Evolutionary conservation across 2,329 filamentous ascomycete species (phyloP), one percentile per base, ranked within the genome.

Genomic region (Sporothrix brasiliensis): DNA sequence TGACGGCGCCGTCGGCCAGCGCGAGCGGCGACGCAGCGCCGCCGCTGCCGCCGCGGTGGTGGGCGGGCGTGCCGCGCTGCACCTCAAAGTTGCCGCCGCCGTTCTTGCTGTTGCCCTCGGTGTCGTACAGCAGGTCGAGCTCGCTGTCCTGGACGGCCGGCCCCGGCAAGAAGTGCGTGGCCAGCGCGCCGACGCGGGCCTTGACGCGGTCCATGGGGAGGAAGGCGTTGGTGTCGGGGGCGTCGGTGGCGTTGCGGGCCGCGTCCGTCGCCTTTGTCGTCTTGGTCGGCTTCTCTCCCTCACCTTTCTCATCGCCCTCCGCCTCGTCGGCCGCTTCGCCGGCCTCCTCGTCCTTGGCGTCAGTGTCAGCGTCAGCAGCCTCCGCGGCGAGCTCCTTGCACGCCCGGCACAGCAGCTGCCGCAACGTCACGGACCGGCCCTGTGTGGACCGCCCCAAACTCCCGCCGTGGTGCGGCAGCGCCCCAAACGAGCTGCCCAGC

Each of bases 71-170:
- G 34, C 34, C 34, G 27, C 85, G 83, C 72, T 85, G 86, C 73
- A 91, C 85, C 47, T 91, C 88, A 77, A 99, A 96, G 34, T 87
- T 90, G n/a, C 95, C 95, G 58, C 94, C 94, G 60, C 95, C 95
- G 76, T 98, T 98, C 71, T 90, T 88, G 2, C 83, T 78, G 76
- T 91, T 96, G 70, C 95, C 95, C 78, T 97, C 92, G 0, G 94
- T 97, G 76, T 98, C 94, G 78, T 92, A 95, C 71, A 96, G 90
- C 70, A 92, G 89, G 52, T 94, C 84, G 75, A 98, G 85, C 76
- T 97, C 94, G 34, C 85, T 76, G 83, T 88, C 79, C 74, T 83
- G 79, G 83, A 88, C 75, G 3, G 41, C 41, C 1, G 84, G 84
- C 10, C 60, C 68, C 13, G 39, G 47, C 10, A 71, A n/a, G 21